Base-by-base conservation (phyloP, 164 flowering plant species). In the Piper betle region DNA sequence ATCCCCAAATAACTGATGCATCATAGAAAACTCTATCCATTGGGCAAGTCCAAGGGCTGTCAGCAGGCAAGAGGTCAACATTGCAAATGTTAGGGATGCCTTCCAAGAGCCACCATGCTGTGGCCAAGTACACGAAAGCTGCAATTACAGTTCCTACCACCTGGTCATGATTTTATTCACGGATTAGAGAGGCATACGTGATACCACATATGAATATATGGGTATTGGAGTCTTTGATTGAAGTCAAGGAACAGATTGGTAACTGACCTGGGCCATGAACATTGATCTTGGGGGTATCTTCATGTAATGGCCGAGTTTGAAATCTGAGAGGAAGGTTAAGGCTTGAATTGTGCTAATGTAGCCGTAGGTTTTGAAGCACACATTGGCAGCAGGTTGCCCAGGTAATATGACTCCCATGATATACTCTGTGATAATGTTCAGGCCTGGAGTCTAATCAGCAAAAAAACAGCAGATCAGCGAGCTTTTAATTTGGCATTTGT, bases 261-360 rank as follows among this genome's bases (percentile, higher is more conserved):
- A 56, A 43, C 42, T 58, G 63, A 84, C 94, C 85, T 88, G 98
- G 33, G 96, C 94, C 88, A 85, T 86, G 78, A 86, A 91, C 96
- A 91, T 91, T 19, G 86, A 73, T 72, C 88, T 73, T 0, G 98
- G 98, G 62, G 98, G 98, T 33, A 91, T 87, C 71, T 91, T 91
- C 98, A 91, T 91, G 81, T 91, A 91, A 68, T 91, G 98, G 3
- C 98, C 98, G 16, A 91, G 85, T 71, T 91, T 91, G 81, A 91
- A 88, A 72, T 91, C 96, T 73, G 81, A 85, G 15, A 91, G 74
- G 75, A 88, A 91, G 11, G 89, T 76, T 46, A 88, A 46, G 17
- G 91, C 98, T 64, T 91, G 98, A 11, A 74, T 74, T 86, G 84
- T 87, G 63, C 96, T 91, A 42, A 86, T 82, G 73, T 85, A 86